These are phyloP conservation scores for Daldinia caldariorum DNA, from an alignment of 495 filamentous ascomycete species.

Conservation along the genomic window DNA sequence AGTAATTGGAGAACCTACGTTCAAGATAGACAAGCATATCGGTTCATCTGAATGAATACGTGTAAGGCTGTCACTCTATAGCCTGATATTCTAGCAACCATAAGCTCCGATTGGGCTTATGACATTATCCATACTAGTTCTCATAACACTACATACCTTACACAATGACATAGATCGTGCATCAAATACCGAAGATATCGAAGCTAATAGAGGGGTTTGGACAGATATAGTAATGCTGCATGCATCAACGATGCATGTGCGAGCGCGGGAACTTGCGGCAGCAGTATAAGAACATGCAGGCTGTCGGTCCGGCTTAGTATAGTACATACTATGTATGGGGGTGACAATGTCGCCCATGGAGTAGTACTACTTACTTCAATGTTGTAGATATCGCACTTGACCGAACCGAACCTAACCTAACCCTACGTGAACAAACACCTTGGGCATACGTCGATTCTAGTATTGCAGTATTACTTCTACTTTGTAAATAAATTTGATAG, in stretches of 20 bases:
- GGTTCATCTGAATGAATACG: background rate
- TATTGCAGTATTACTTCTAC: constrained; percentile 1
- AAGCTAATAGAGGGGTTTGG: constrained; percentile 19
- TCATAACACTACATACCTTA: background rate
- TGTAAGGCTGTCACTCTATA: constrained; percentile 10
- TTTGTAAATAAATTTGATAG: constrained; percentile 17
- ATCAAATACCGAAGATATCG: background rate
- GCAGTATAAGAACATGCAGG: constrained; percentile 17
- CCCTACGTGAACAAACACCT: background rate
- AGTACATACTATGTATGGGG: background rate
- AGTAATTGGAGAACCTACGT: background rate
- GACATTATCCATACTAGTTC: constrained; percentile 6
- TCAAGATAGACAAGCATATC: background rate
- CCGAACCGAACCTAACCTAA: background rate
- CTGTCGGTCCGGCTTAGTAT: constrained; percentile 9
- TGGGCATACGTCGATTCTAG: constrained; percentile 9
- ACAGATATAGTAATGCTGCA: constrained; percentile 6
- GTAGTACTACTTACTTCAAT: background rate
- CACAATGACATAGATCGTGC: background rate
- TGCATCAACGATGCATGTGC: constrained; percentile 14
- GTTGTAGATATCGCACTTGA: no score
- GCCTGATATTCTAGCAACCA: constrained; percentile 1
- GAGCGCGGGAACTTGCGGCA: constrained; percentile 35
- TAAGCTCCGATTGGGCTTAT: constrained; percentile 16
- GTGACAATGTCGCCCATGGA: constrained; percentile 11